Base-by-base conservation (phyloP, 257 asterid genomes). In the Jaltomata sinuosa region DNA sequence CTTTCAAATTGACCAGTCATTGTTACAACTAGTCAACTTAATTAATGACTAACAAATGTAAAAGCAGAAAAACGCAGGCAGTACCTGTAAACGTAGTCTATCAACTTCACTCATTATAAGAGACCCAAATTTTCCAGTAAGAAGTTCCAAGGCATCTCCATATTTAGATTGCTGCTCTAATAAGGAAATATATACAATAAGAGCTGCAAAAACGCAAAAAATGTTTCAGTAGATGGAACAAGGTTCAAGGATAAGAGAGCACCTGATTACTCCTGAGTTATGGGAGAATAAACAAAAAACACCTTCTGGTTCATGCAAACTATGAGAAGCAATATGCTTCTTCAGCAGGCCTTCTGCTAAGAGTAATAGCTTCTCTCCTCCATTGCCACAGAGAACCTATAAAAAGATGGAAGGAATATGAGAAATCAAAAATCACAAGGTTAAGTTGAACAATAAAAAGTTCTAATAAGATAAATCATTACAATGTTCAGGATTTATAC, bases 281-380 rank as follows among this genome's bases (percentile, higher is more conserved):
- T 72, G 83, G 86, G 85, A 87, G 85, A 82, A 85, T 62, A 80
- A 45, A 42, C 78, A 68, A 67, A 83, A 22, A 54, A 64, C 71
- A 94, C 99, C 99, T 95, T 95, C 99, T 31, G 97, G 97, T 86
- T 97, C 99, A 78, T 93, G 99, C 90, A 97, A 91, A 85, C 97
- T 91, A 86, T 94, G 98, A 74, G 98, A 88, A 79, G 94, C 91
- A 88, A 94, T 93, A 86, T 97, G 99, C 92, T 94, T 97, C 95
- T 94, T 97, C 87, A 97, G 97, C 88, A 95, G 86, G 76, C 96
- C 99, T 91, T 97, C 99, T 88, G 99, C 99, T 81, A 97, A 89
- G 80, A 71, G 93, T 82, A 94, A 90, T 77, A 95, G 93, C 89
- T 95, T 95, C 81, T 89, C 93, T 77, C 92, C 97, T 77, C 97